Base-by-base conservation (phyloP, 345 rosid species). In the Alliaria petiolata region DNA sequence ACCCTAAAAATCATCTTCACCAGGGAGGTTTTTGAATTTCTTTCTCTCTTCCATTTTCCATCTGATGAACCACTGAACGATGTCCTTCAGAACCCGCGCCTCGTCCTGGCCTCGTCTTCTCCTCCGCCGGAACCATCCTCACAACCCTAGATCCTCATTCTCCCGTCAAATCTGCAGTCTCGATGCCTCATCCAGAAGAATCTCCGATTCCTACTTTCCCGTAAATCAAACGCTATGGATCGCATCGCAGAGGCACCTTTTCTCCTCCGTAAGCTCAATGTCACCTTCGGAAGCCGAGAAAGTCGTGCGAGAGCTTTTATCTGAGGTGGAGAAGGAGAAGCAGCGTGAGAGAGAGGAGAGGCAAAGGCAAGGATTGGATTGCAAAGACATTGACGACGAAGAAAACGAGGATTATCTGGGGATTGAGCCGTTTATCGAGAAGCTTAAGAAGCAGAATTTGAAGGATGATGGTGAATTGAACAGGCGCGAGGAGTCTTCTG, bases 341-440 rank as follows among this genome's bases (percentile, higher is more conserved):
- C 85, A 84, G 81, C 83, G 87, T 12, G 97, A 89, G 59, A 82
- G 87, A 66, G 95, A 87, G 28, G 87, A 83, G 1, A 81, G 93
- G 76, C 83, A 53, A 66, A 79, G 86, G 44, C 83, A 81, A 31
- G 98, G 98, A 33, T 77, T 87, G 15, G 91, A 83, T 50, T 86
- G 81, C 20, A 83, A 83, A 71, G 97, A 91, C 75, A 84, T 93
- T 40, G 98, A 91, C 71, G 77, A 71, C 39, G 97, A 91, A 77
- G 96, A 87, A 38, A 83, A 91, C 30, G 97, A 89, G 72, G 98
- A 93, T 44, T 91, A 83, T 79, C 64, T 89, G 78, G 96, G 95
- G 1, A 88, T 93, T 25, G 81, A 82, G 45, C 87, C 91, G 0
- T 76, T 91, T 79, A 89, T 93, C 34, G 89, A 86, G 77, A 91